Conservation (phyloP, 805 yeast species). For the Torulaspora quercuum region DNA sequence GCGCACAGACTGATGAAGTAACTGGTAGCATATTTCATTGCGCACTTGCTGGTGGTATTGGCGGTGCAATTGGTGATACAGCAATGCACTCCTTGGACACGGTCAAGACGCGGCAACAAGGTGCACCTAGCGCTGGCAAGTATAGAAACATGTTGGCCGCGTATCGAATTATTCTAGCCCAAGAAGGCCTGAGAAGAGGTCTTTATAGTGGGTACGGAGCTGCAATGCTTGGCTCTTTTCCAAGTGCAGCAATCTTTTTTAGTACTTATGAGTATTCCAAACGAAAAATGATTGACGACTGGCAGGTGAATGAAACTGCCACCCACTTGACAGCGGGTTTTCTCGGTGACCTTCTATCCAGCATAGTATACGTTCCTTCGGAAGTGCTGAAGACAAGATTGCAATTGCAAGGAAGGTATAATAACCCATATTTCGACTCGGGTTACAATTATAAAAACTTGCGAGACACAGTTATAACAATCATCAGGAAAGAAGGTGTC, state of each 20-base stretch:
- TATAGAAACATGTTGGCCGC: slow-evolving; percentile 76
- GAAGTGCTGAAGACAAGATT: slow-evolving; percentile 91
- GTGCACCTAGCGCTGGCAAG: slow-evolving; percentile 63
- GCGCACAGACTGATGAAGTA: slow-evolving; percentile 6
- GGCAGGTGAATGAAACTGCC: slow-evolving; percentile 68
- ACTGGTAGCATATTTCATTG: slow-evolving; percentile 49
- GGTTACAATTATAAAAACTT: slow-evolving; percentile 87
- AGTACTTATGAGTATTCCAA: slow-evolving; percentile 84
- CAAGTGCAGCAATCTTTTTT: slow-evolving; percentile 92
- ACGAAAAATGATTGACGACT: slow-evolving; percentile 60
- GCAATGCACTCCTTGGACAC: slow-evolving; percentile 95
- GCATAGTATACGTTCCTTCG: slow-evolving; percentile 87
- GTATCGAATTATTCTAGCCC: slow-evolving; percentile 64
- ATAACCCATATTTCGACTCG: slow-evolving; percentile 71
- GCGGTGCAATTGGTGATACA: slow-evolving; percentile 90
- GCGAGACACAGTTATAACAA: slow-evolving; percentile 62
- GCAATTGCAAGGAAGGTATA: slow-evolving; percentile 85
- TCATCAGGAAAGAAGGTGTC: slow-evolving; percentile 66
- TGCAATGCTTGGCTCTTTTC: slow-evolving; percentile 88
- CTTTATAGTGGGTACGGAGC: slow-evolving; percentile 90
- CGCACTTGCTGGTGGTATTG: slow-evolving; percentile 88
- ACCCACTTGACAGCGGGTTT: slow-evolving; percentile 84
- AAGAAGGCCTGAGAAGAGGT: slow-evolving; percentile 85
- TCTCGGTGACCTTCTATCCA: slow-evolving; percentile 87
- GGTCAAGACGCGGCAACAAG: slow-evolving; percentile 95